Conservation (phyloP, 192 early-diverging fungal genomes). For the Glomus cerebriforme region DNA sequence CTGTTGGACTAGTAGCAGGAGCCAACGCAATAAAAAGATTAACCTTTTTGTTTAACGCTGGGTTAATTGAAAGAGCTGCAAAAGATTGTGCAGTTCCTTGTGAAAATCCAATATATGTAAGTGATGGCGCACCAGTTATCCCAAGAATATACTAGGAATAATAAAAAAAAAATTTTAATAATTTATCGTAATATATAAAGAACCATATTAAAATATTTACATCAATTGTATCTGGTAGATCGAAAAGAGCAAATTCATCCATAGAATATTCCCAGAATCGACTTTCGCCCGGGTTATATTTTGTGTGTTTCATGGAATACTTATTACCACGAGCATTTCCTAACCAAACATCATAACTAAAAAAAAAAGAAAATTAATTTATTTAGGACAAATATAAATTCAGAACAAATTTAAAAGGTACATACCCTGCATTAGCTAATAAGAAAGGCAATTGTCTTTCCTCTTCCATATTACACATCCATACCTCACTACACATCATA, state of each 20-base stretch:
- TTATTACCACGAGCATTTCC: constrained; percentile 95
- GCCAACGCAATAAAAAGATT: constrained; percentile 89
- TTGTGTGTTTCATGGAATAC: constrained; percentile 84
- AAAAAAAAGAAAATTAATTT: neutral
- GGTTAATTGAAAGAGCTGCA: constrained; percentile 80
- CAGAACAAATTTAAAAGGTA: neutral
- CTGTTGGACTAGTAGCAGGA: constrained; percentile 83
- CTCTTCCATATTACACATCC: constrained; percentile 83
- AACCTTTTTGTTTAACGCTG: constrained; percentile 78
- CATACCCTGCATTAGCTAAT: constrained; percentile 78
- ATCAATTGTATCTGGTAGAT: constrained; percentile 84
- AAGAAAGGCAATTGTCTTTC: constrained; percentile 76
- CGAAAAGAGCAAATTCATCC: constrained; percentile 85
- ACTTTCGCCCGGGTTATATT: constrained; percentile 62
- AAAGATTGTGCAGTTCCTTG: constrained; percentile 93
- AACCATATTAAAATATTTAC: constrained; percentile 39
- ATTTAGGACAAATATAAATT: neutral
- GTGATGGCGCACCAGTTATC: constrained; percentile 72
- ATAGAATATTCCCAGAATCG: constrained; percentile 94
- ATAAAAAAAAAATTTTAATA: constrained; percentile 10
- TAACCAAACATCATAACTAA: constrained; percentile 91
- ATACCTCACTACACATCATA: constrained; percentile 91
- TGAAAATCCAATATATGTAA: constrained; percentile 96
- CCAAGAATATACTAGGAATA: constrained; percentile 72
- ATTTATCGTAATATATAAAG: neutral